phyloP scores from a whole-genome alignment of 2,329 filamentous ascomycete genomes.

The Arthrocladium fulminans region DNA sequence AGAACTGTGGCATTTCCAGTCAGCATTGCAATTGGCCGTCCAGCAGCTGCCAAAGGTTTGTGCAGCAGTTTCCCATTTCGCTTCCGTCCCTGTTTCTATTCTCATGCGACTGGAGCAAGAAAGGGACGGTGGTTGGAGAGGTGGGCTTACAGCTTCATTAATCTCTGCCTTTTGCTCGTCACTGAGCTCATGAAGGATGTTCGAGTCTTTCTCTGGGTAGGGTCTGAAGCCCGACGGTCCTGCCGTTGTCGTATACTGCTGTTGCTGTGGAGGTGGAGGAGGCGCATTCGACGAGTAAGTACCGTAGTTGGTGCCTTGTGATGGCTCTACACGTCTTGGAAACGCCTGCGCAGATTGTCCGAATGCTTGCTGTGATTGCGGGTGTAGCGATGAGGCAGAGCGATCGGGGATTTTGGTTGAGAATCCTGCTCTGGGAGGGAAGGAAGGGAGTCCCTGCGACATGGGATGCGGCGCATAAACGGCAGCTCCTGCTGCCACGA shows the following conservation, averaged over 20 bases:
- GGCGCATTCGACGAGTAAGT: constrained; percentile 10
- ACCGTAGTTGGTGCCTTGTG: not conserved
- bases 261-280: constrained; percentile 28
- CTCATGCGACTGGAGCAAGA: no score
- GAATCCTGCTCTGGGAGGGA: constrained; percentile 46
- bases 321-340: constrained; percentile 1
- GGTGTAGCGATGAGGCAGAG: constrained; percentile 21
- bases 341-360: constrained; percentile 28
- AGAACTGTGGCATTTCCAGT: constrained; percentile 65
- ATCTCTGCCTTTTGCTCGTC: constrained; percentile 92
- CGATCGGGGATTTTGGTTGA: constrained; percentile 47
- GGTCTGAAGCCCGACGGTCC: constrained; percentile 30
- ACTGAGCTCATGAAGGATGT: constrained; percentile 51
- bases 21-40: no score
- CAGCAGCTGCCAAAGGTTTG: no score
- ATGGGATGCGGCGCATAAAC: constrained; percentile 1
- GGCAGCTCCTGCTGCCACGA: not conserved
- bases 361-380: constrained; percentile 27
- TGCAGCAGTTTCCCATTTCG: no score
- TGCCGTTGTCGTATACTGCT: constrained; percentile 36
- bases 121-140: not conserved
- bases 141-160: constrained; percentile 69
- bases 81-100: no score
- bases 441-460: constrained; percentile 38
- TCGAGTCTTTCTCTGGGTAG: constrained; percentile 39